Base-by-base conservation (phyloP, 768 basidiomycete species). In the Amanita subjunquillea region DNA sequence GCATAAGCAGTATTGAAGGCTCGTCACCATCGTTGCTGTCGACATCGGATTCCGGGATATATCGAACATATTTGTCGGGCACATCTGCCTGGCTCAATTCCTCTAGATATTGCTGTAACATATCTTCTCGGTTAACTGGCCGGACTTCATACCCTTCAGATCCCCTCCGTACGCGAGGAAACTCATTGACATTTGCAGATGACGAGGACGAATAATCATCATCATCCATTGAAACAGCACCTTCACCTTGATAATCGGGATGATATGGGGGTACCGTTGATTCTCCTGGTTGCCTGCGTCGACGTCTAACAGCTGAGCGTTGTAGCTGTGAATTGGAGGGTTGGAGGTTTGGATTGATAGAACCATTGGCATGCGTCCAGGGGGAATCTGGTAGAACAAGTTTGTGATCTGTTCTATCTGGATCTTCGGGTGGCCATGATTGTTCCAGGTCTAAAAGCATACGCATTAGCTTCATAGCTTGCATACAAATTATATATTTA, bases 71-170 rank as follows among this genome's bases (percentile, higher is more conserved):
- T 58, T 80, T 71, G 43, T 78, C 80, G 2, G 73, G 73, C 12
- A 13, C 34, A 13, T 34, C 13, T 57, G 79, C 75, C 57, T 75
- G 74, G 7, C 77, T 77, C 34, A 80, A 63, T 39, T 70, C 70
- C 52, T 67, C 66, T 30, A 90, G 64, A 63, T 86, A 83, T 46
- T 72, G 68, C 53, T 64, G 67, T 38, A 91, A 65, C 69, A 90
- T 73, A 42, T 76, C 78, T 60, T 89, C 85, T 53, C 89, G 71
- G 42, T 78, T 71, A 36, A 77, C 67, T 9, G 77, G 67, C 12
- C 73, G 75, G 43, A 87, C 80, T 61, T 92, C 90, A 58, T 83
- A 87, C 3, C 90, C 90, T 67, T 92, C 91, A 12, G 88, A 91
- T 20, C 90, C 89, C 41, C 79, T 68, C 49, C 90, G 72, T 44